phyloP scores from a whole-genome alignment of 2,329 filamentous ascomycete genomes.

The Neurospora sp. region DNA sequence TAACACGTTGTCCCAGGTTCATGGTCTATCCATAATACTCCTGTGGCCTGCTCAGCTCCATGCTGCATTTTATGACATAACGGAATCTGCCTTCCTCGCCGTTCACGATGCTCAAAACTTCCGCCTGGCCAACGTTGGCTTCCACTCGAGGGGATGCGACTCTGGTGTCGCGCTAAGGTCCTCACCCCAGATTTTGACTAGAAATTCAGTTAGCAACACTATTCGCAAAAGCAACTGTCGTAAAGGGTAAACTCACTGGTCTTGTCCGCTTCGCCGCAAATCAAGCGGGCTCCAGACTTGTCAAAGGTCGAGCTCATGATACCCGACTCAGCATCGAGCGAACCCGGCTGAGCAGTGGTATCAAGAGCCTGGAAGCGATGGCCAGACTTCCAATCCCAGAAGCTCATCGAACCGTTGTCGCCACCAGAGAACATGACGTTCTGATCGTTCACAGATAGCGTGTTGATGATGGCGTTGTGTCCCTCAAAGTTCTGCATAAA shows the following conservation, averaged over 20 bases:
- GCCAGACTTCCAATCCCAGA: slow-evolving; percentile 99
- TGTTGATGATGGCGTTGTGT: slow-evolving; percentile 94
- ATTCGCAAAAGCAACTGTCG: not conserved
- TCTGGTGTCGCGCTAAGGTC: slow-evolving; percentile 87
- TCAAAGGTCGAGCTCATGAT: slow-evolving; percentile 94
- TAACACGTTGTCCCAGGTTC: not conserved
- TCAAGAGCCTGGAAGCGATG: slow-evolving; percentile 84
- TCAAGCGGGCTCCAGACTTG: slow-evolving; percentile 74
- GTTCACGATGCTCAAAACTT: slow-evolving; percentile 47
- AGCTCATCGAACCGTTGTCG: slow-evolving; percentile 92
- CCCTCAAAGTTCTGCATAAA: slow-evolving; percentile 99
- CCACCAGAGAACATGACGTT: slow-evolving; percentile 91
- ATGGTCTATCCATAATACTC: not conserved
- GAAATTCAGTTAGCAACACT: slow-evolving; percentile 17
- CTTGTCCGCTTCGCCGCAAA: slow-evolving; percentile 94
- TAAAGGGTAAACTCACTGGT: slow-evolving; percentile 47
- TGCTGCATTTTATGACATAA: not conserved
- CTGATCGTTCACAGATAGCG: slow-evolving; percentile 83
- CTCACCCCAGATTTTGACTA: slow-evolving; percentile 91
- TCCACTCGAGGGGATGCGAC: slow-evolving; percentile 87
- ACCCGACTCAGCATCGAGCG: slow-evolving; percentile 85
- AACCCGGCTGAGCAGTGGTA: slow-evolving; percentile 87
- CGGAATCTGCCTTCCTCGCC: slow-evolving; percentile 4
- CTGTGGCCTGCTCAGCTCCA: not conserved
- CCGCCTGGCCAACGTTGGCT: slow-evolving; percentile 65